Evolutionary conservation across 495 filamentous ascomycete species (phyloP).

Genomic region (Niebla homalea): DNA sequence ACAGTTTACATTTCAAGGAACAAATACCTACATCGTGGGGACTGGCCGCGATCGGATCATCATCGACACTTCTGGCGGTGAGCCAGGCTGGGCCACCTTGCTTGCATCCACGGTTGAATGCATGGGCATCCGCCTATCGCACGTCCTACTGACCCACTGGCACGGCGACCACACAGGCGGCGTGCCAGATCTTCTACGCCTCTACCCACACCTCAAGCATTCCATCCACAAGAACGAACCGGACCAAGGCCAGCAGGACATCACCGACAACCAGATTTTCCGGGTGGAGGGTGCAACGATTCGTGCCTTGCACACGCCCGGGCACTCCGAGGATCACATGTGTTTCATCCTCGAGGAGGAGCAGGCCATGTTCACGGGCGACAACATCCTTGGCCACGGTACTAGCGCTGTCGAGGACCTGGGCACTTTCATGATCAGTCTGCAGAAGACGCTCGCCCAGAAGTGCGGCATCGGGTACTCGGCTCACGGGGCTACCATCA

Average conservation of each 20-base stretch:
- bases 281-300: conserved; percentile 28
- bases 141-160: conserved; percentile 65
- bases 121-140: conserved; percentile 41
- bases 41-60: conserved; percentile 47
- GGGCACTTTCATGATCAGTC: conserved; percentile 24
- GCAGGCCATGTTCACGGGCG: conserved; percentile 73
- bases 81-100: conserved; percentile 31
- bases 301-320: conserved; percentile 27
- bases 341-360: conserved; percentile 41
- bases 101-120: conserved; percentile 36
- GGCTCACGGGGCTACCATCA: conserved; percentile 28
- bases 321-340: conserved; percentile 35
- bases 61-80: conserved; percentile 50
- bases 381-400: conserved; percentile 45
- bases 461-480: conserved; percentile 27
- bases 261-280: conserved; percentile 28
- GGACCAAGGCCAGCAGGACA: conserved; percentile 30
- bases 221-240: conserved; percentile 35
- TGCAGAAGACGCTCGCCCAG: conserved; percentile 22
- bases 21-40: conserved; percentile 69
- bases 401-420: conserved; percentile 27
- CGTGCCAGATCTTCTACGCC: conserved; percentile 43
- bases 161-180: conserved; percentile 70
- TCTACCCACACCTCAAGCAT: conserved; percentile 28
- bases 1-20: conserved; percentile 34